A percentile compares a stretch with the other conserved stretches of the same genome.
These are phyloP conservation scores for Saccharomyces hybrid DNA, from an alignment of 1,139 yeast species.

Conservation along the genomic window DNA sequence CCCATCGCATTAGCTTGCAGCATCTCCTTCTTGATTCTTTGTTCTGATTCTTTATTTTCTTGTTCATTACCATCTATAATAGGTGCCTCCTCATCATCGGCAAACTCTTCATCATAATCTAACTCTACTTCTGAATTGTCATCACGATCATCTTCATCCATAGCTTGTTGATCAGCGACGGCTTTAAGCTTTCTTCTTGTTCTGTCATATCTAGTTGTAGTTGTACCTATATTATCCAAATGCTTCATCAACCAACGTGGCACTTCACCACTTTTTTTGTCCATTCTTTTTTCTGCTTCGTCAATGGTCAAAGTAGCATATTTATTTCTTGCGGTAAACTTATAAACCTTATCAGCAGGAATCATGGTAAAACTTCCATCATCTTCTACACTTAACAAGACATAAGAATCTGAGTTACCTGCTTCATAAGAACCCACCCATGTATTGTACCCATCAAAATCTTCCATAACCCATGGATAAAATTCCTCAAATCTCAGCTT, in stretches of 20 bases:
- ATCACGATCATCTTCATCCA: conserved; percentile 37
- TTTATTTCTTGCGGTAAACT: conserved; percentile 87
- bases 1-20: conserved; percentile 74
- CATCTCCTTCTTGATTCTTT: conserved; percentile 85
- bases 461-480: conserved; percentile 97
- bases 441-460: conserved; percentile 86
- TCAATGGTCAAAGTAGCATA: conserved; percentile 90
- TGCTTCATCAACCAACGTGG: conserved; percentile 97
- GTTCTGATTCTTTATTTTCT: conserved; percentile 85
- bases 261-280: conserved; percentile 59
- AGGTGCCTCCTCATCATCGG: conserved; percentile 98
- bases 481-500: conserved; percentile 87
- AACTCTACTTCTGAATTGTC: conserved; percentile 86
- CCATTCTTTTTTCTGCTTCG: conserved; percentile 95
- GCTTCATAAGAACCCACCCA: conserved; percentile 97
- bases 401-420: conserved; percentile 81
- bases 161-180: conserved; percentile 37
- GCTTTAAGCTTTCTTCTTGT: conserved; percentile 47
- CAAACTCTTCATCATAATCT: conserved; percentile 94
- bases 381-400: conserved; percentile 74
- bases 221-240: conserved; percentile 55
- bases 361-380: conserved; percentile 83
- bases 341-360: conserved; percentile 90
- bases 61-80: conserved; percentile 95
- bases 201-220: conserved; percentile 39